phyloP scores from a whole-genome alignment of 352 stramenopile genomes.

The Globisporangium sylvaticum region DNA sequence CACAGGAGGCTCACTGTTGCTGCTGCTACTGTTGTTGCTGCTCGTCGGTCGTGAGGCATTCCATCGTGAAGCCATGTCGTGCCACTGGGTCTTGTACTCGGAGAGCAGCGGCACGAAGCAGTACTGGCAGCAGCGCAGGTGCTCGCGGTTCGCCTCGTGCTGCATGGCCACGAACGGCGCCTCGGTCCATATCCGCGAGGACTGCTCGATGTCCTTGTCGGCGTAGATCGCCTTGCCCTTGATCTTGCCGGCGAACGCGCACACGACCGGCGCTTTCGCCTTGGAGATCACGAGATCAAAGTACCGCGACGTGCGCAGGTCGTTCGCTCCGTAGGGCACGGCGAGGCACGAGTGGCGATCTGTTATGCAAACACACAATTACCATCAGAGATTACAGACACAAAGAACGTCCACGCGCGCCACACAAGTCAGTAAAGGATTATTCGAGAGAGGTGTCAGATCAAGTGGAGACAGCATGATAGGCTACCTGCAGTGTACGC shows the following conservation, averaged over 20 bases:
- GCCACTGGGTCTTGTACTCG: conserved; percentile 47
- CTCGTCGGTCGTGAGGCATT: not conserved
- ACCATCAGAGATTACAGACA: not conserved
- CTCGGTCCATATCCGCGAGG: conserved; percentile 63
- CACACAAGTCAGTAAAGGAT: not conserved
- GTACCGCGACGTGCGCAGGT: conserved; percentile 46
- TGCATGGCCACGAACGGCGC: conserved; percentile 71
- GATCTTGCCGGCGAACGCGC: conserved; percentile 43
- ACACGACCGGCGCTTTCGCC: conserved; percentile 55
- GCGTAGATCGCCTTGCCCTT: conserved; percentile 79
- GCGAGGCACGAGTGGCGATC: conserved; percentile 46
- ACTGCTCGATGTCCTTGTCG: conserved; percentile 37
- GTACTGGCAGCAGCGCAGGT: conserved; percentile 56
- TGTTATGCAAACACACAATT: not conserved
- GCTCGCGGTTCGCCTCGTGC: conserved; percentile 39
- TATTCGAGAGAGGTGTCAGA: not conserved
- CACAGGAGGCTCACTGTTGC: not conserved
- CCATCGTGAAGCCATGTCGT: conserved; percentile 33
- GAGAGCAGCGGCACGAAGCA: conserved; percentile 65
- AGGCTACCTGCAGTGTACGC: conserved; percentile 1
- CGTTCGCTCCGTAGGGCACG: conserved; percentile 46
- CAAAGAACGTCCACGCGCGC: not conserved
- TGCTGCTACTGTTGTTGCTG: not conserved
- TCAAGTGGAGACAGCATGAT: not conserved
- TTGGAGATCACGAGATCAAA: conserved; percentile 66